A percentile compares a stretch with the other conserved stretches of the same genome.
phyloP scores from a whole-genome alignment of 306 rosid genomes.

The Quercus engelmannii region DNA sequence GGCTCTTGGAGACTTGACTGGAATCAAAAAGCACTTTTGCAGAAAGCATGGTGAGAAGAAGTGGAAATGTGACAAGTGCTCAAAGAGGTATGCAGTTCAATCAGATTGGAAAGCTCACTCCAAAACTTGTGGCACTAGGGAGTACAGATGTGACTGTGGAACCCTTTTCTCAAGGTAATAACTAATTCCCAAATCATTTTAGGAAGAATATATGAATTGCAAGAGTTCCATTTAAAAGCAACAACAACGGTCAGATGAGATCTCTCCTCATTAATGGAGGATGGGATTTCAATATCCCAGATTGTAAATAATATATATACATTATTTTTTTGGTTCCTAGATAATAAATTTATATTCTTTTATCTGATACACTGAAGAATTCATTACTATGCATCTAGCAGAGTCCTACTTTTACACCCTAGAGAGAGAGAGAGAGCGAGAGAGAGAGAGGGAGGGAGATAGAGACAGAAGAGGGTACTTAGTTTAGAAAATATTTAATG shows the following conservation, averaged over 20 bases:
- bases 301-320: not conserved
- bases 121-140: constrained; percentile 92
- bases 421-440: constrained; percentile 10
- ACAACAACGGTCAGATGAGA: constrained; percentile 2
- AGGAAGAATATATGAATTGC: not conserved
- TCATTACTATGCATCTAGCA: not conserved
- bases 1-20: constrained; percentile 92
- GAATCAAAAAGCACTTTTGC: constrained; percentile 92
- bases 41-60: constrained; percentile 98
- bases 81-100: constrained; percentile 90
- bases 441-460: not conserved
- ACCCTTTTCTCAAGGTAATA: constrained; percentile 96
- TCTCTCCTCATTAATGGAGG: constrained; percentile 8
- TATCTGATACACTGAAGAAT: not conserved
- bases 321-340: not conserved
- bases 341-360: constrained; percentile 12
- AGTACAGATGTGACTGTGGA: constrained; percentile 99
- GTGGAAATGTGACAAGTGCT: constrained; percentile 98
- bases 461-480: not conserved
- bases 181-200: constrained; percentile 15
- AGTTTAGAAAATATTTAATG: constrained; percentile 13
- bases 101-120: constrained; percentile 99
- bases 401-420: constrained; percentile 1
- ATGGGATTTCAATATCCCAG: constrained; percentile 20
- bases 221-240: not conserved